Conservation (phyloP, 176 grass and related monocot genomes). For the Lolium rigidum region DNA sequence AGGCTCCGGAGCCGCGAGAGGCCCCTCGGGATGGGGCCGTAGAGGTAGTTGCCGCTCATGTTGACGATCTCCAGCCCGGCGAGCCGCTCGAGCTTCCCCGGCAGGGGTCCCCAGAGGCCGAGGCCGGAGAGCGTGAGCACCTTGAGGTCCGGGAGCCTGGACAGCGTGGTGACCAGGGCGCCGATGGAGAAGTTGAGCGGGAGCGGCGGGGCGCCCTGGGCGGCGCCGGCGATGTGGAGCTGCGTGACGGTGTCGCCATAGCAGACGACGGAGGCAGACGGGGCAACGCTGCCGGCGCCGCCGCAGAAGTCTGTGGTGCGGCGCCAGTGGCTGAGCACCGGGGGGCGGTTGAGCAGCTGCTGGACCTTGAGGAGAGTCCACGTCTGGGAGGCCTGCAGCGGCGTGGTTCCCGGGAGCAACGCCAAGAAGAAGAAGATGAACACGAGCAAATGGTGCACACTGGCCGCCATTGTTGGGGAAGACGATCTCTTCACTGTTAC, state of each 20-base stretch:
- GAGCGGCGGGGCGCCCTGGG: constrained; percentile 52
- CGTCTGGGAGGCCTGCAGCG: constrained; percentile 68
- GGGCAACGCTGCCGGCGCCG: constrained; percentile 26
- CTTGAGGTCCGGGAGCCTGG: constrained; percentile 83
- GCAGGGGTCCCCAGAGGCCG: constrained; percentile 81
- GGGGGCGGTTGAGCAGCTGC: constrained; percentile 65
- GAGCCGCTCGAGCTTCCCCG: constrained; percentile 65
- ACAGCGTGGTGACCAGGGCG: constrained; percentile 68
- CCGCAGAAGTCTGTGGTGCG: constrained; percentile 79
- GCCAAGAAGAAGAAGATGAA: constrained; percentile 38
- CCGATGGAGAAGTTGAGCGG: constrained; percentile 81
- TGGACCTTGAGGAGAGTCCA: constrained; percentile 90
- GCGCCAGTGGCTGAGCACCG: constrained; percentile 76
- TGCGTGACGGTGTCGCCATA: constrained; percentile 90
- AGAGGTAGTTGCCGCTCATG: constrained; percentile 83
- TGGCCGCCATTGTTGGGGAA: constrained; percentile 44
- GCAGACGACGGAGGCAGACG: constrained; percentile 70
- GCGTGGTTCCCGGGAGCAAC: constrained; percentile 40
- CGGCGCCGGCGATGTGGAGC: constrained; percentile 66
- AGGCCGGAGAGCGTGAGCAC: constrained; percentile 83
- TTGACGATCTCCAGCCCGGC: constrained; percentile 82
- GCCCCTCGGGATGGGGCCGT: constrained; percentile 61
- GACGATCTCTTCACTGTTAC: background rate
- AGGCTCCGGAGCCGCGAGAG: constrained; percentile 63
- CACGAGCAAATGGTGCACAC: background rate